phyloP scores from a whole-genome alignment of 192 early-diverging fungal species.

The Hyaloraphidium curvatum region DNA sequence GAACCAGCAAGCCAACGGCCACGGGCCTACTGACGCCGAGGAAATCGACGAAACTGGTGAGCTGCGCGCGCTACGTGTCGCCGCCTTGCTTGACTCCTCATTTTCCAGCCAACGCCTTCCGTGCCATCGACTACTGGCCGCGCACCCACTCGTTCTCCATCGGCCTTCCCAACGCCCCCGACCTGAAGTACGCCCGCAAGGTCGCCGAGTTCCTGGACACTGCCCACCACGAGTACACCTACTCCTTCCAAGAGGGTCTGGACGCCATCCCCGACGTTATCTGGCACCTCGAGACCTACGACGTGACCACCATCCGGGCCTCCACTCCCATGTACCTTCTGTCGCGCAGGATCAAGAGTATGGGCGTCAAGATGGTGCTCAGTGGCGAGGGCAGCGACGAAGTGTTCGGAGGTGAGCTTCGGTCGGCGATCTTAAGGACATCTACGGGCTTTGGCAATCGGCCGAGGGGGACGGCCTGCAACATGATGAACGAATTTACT shows the following conservation, averaged over 20 bases:
- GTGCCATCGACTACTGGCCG: slow-evolving; percentile 37
- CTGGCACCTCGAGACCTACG: slow-evolving; percentile 95
- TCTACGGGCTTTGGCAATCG: no score
- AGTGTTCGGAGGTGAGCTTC: slow-evolving; percentile 69
- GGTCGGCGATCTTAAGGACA: no score
- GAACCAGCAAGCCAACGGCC: background rate
- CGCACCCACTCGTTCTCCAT: slow-evolving; percentile 93
- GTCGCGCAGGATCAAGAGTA: slow-evolving; percentile 93
- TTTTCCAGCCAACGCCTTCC: background rate
- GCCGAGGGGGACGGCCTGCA: no score
- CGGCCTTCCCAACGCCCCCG: slow-evolving; percentile 81
- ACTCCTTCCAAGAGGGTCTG: slow-evolving; percentile 86
- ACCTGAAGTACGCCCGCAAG: slow-evolving; percentile 70
- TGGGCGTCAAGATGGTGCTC: slow-evolving; percentile 98
- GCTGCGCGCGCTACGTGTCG: background rate
- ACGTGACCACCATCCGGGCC: slow-evolving; percentile 94
- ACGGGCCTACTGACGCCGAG: background rate
- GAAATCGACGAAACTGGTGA: background rate
- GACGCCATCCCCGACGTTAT: slow-evolving; percentile 92
- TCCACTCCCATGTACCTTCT: slow-evolving; percentile 99
- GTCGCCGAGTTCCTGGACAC: slow-evolving; percentile 84
- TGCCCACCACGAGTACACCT: slow-evolving; percentile 88
- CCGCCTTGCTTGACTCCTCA: background rate
- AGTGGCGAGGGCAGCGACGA: slow-evolving; percentile 94
- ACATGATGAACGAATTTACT: no score